Conservation (phyloP, 202 grass and related monocot species). For the Musa balbisiana region DNA sequence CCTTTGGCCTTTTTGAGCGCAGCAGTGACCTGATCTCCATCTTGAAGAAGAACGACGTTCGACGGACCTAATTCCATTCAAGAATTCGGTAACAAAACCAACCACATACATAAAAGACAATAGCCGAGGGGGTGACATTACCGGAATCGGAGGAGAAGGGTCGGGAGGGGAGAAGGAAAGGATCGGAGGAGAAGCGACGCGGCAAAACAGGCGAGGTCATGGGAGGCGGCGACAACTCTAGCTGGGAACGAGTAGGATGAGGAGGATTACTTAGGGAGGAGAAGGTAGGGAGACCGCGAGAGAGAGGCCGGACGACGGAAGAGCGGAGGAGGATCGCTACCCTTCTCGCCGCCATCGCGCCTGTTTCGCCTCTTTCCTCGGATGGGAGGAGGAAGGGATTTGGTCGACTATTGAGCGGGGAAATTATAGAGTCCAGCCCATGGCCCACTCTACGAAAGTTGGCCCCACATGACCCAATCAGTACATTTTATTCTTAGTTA, state of each 20-base stretch:
- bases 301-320: conserved; percentile 25
- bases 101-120: not conserved
- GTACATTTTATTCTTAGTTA: no score
- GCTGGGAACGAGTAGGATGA: not conserved
- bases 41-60: conserved; percentile 10
- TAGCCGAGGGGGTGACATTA: not conserved
- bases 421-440: no score
- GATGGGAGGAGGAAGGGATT: no score
- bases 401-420: no score
- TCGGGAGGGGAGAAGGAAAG: not conserved
- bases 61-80: not conserved
- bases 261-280: not conserved
- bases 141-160: conserved; percentile 21
- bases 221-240: not conserved
- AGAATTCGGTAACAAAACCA: conserved; percentile 1
- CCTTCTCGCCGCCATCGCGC: conserved; percentile 39
- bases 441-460: no score
- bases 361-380: not conserved
- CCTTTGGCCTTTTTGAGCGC: conserved; percentile 18
- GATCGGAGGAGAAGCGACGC: conserved; percentile 1
- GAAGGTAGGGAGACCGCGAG: conserved; percentile 12
- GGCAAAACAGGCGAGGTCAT: not conserved
- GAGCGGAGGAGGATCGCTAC: conserved; percentile 5
- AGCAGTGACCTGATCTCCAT: conserved; percentile 11
- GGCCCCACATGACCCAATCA: no score